Percentiles rank a stretch among this genome's conserved stretches.
These are phyloP conservation scores for Diaporthe sp. DNA, from an alignment of 2,329 filamentous ascomycete genomes.

Conservation along the genomic window DNA sequence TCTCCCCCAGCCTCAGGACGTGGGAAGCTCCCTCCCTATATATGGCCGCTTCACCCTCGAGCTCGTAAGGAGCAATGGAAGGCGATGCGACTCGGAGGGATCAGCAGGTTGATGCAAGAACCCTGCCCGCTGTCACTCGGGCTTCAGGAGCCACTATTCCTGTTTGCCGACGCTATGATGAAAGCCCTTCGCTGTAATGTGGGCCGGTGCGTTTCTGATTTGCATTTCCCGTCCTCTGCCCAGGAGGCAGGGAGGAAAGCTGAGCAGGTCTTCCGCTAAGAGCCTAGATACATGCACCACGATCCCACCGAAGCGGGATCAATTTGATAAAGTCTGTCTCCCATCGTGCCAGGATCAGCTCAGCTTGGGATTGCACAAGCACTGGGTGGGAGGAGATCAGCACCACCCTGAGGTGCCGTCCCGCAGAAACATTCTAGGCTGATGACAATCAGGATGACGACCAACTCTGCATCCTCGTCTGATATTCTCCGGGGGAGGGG, in stretches of 20 bases:
- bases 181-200: conserved; percentile 27
- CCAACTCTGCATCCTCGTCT: background rate
- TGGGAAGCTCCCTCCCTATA: conserved; percentile 27
- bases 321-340: conserved; percentile 19
- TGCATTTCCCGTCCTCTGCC: conserved; percentile 20
- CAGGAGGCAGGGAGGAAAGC: background rate
- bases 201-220: conserved; percentile 34
- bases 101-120: conserved; percentile 22
- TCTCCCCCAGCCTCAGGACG: background rate
- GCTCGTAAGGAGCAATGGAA: conserved; percentile 3
- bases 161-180: conserved; percentile 39
- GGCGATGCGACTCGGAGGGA: conserved; percentile 1
- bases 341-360: conserved; percentile 19
- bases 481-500: conserved; percentile 4
- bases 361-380: background rate
- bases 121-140: conserved; percentile 30
- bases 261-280: conserved; percentile 3
- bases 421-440: conserved; percentile 1
- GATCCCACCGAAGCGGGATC: conserved; percentile 3
- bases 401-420: background rate
- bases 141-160: conserved; percentile 9
- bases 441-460: conserved; percentile 13
- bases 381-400: background rate
- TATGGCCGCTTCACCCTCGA: background rate
- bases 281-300: conserved; percentile 1